A percentile compares a stretch with the other conserved stretches of the same genome.
Evolutionary conservation across 2,329 filamentous ascomycete species (phyloP).

Genomic region (Verticillium albo-atrum): DNA sequence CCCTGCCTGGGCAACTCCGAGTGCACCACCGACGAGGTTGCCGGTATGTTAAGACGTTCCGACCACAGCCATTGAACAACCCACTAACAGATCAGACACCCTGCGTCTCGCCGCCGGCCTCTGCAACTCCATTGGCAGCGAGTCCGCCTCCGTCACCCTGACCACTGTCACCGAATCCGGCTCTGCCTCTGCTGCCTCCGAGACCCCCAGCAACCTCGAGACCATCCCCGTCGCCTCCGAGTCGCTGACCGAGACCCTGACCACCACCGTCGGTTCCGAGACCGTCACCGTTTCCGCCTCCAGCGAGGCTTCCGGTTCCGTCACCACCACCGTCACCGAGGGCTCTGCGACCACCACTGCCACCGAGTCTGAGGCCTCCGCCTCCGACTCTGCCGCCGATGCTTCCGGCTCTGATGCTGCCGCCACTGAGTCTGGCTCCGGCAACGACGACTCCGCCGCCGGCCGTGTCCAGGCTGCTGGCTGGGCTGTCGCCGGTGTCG

Average conservation of each 20-base stretch:
- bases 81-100: conserved; percentile 5
- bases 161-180: not conserved
- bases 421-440: not conserved
- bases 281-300: not conserved
- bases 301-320: not conserved
- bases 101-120: conserved; percentile 16
- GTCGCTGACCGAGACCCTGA: not conserved
- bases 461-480: conserved; percentile 18
- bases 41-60: conserved; percentile 21
- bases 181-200: too few relatives aligned
- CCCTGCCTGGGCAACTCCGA: conserved; percentile 31
- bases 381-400: conserved; percentile 7
- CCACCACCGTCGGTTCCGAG: not conserved
- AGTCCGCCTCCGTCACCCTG: not conserved
- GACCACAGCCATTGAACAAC: not conserved
- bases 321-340: conserved; percentile 3
- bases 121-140: not conserved
- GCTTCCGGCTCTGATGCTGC: conserved; percentile 9
- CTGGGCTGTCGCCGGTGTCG: conserved; percentile 24
- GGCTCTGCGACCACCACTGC: conserved; percentile 8
- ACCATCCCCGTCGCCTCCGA: not conserved
- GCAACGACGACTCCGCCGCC: conserved; percentile 14
- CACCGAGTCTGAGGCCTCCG: conserved; percentile 8
- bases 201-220: not conserved
- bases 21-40: conserved; percentile 23